phyloP scores from a whole-genome alignment of 257 asterid species.

The Nicotiana benthamiana region DNA sequence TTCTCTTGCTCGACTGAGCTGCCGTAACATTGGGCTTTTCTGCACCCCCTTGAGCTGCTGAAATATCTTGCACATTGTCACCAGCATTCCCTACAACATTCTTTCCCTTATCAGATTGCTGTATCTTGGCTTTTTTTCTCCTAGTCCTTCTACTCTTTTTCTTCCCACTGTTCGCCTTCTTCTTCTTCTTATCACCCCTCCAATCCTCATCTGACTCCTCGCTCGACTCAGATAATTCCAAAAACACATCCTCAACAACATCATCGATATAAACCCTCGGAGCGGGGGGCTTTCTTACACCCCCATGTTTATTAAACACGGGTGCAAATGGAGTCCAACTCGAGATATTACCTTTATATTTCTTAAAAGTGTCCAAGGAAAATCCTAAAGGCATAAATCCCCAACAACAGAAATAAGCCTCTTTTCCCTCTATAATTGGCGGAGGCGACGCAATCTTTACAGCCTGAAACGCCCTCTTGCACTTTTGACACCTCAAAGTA shows the following conservation, averaged over 20 bases:
- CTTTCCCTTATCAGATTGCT: slow-evolving; percentile 46
- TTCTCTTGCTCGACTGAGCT: slow-evolving; percentile 47
- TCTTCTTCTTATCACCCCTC: slow-evolving; percentile 22
- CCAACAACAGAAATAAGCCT: slow-evolving; percentile 71
- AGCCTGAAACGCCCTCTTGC: slow-evolving; percentile 76
- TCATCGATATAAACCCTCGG: slow-evolving; percentile 55
- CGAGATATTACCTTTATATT: slow-evolving; percentile 23
- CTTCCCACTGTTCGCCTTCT: slow-evolving; percentile 20
- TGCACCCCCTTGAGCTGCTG: slow-evolving; percentile 34
- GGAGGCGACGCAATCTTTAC: slow-evolving; percentile 67
- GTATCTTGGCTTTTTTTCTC: slow-evolving; percentile 32
- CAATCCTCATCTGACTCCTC: slow-evolving; percentile 66
- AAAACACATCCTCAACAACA: slow-evolving; percentile 56
- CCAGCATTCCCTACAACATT: slow-evolving; percentile 19
- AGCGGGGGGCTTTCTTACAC: slow-evolving; percentile 14
- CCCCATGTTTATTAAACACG: slow-evolving; percentile 48
- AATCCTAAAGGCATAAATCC: slow-evolving; percentile 60
- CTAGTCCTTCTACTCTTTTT: slow-evolving; percentile 22
- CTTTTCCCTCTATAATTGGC: slow-evolving; percentile 50
- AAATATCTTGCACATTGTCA: slow-evolving; percentile 23
- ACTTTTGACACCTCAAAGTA: slow-evolving; percentile 64
- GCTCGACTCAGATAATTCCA: slow-evolving; percentile 59
- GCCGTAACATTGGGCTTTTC: slow-evolving; percentile 29
- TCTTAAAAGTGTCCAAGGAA: slow-evolving; percentile 38
- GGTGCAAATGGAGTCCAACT: slow-evolving; percentile 85